Conservation (phyloP, 768 basidiomycete genomes). For the Lactifluus subvellereus region DNA sequence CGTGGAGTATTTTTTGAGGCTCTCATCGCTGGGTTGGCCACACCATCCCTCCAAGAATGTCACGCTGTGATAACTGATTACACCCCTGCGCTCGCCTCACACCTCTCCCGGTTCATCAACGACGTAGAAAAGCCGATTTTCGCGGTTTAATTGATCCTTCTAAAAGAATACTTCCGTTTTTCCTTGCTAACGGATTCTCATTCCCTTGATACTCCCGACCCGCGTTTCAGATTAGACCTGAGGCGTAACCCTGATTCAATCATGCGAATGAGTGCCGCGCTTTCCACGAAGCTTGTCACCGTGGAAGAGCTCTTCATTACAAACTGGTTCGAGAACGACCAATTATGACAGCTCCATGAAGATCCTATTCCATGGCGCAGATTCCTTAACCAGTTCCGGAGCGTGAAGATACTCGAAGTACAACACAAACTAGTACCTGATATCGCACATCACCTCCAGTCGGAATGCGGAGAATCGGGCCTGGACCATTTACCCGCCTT, state of each 20-base stretch:
- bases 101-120: not conserved
- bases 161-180: not conserved
- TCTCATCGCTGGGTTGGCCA: not conserved
- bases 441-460: not conserved
- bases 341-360: not conserved
- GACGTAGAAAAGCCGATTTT: not conserved
- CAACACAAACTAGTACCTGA: too few species aligned
- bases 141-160: not conserved
- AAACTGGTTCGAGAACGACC: too few species aligned
- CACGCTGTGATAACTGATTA: fast-evolving
- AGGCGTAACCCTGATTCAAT: not conserved
- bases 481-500: not conserved
- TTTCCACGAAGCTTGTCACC: not conserved
- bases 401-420: not conserved
- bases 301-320: not conserved
- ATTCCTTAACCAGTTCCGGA: not conserved
- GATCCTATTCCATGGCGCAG: not conserved
- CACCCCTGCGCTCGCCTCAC: not conserved
- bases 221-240: not conserved
- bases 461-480: not conserved
- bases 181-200: not conserved
- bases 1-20: not conserved
- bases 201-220: not conserved
- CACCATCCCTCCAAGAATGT: not conserved
- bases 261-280: not conserved